Base-by-base conservation (phyloP, 208 protist species). In the Crithidia expoeki region DNA sequence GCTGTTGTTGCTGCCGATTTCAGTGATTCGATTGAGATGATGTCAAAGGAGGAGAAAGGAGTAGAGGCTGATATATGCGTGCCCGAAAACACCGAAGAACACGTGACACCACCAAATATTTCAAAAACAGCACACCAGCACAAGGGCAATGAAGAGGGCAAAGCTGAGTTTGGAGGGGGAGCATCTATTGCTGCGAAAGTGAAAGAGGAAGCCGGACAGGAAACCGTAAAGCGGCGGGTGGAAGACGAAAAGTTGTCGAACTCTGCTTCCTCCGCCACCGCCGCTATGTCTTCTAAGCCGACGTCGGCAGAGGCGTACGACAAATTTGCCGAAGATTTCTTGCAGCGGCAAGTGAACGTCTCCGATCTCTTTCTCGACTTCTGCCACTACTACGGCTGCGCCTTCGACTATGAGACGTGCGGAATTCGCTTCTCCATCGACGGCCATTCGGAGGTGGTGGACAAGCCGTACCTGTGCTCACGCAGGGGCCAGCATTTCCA, bases 311-410 rank as follows among this genome's bases (percentile, higher is more conserved):
- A 17, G 30, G 60, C 60, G 0, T 69, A 65, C 11, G 72, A 80
- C 0, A 49, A 57, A 19, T 72, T 82, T 28, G 66, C 64, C 3
- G 74, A 61, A 47, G 79, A 85, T 27, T 91, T 74, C 63, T 76
- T 84, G 51, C 79, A 38, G 52, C 64, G 70, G 33, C 80, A 72
- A 56, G 75, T 80, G 6, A 61, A 63, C 12, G 49, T 94, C 17
- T 79, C 83, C 6, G 74, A 90, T 34, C 40, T 93, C 7, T 88
- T 96, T 55, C 67, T 81, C 25, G 88, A 96, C 64, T 93, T 96
- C 58, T 96, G 90, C 70, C 79, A 82, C 68, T 96, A 94, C 79
- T 96, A 93, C 68, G 88, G 86, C 27, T 85, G 75, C 70, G 69
- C 68, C 30, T 96, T 96, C 79, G 80, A 96, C 74, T 96, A 93